These are phyloP conservation scores for Populus hybrid DNA, from an alignment of 441 rosid species.

Conservation along the genomic window DNA sequence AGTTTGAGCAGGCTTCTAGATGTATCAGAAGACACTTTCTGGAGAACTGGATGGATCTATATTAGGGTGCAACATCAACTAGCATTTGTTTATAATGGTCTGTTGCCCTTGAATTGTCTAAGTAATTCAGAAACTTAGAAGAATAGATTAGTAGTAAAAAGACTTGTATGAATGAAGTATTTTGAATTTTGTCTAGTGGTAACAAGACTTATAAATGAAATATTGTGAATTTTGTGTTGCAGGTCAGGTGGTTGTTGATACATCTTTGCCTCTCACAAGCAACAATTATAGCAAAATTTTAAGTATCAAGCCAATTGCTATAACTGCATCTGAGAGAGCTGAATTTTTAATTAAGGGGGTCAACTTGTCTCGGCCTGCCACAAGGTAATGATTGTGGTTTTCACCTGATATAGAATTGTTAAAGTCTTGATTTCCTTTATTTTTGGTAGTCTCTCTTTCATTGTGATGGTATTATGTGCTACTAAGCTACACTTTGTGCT, in stretches of 20 bases:
- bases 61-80: constrained; percentile 70
- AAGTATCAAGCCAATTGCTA: constrained; percentile 76
- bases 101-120: constrained; percentile 21
- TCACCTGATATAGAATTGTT: not conserved
- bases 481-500: constrained; percentile 3
- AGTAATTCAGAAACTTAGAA: not conserved
- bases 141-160: constrained; percentile 1
- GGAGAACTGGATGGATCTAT: constrained; percentile 89
- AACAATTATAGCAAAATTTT: constrained; percentile 48
- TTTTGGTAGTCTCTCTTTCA: not conserved
- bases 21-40: constrained; percentile 65
- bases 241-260: constrained; percentile 81
- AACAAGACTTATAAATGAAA: too few species aligned
- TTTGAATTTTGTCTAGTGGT: not conserved
- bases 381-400: constrained; percentile 47
- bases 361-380: constrained; percentile 57
- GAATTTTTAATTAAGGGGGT: constrained; percentile 74
- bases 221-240: constrained; percentile 24
- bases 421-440: not conserved
- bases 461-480: constrained; percentile 12
- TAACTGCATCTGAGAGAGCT: constrained; percentile 53
- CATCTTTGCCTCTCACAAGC: constrained; percentile 57
- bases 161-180: not conserved
- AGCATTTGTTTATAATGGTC: constrained; percentile 75
- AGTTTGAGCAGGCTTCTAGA: constrained; percentile 79